Evolutionary conservation across 208 protist species (phyloP).

Genomic region (Acanthamoeba divionensis): DNA sequence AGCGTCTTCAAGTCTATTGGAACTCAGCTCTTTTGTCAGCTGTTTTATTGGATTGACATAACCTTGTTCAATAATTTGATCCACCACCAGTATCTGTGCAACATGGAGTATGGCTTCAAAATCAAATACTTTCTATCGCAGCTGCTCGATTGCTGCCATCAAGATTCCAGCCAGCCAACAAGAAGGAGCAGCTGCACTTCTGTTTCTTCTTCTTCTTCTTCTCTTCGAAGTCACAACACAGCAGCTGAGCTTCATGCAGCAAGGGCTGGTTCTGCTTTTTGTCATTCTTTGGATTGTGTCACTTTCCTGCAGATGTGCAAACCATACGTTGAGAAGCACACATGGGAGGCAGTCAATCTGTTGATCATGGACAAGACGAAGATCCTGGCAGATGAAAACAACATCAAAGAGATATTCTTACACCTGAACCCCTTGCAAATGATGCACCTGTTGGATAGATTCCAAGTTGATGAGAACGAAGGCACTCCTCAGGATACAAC

Average conservation of each 20-base stretch:
- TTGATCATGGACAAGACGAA: slow-evolving; percentile 19
- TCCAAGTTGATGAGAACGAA: background rate
- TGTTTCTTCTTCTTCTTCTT: too few relatives aligned
- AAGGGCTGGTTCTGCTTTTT: too few relatives aligned
- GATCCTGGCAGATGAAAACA: background rate
- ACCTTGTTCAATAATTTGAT: background rate
- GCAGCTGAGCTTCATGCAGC: too few relatives aligned
- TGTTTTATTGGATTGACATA: slow-evolving; percentile 1
- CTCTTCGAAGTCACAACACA: too few relatives aligned
- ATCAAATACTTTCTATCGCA: slow-evolving; percentile 42
- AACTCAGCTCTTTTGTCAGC: slow-evolving; percentile 3
- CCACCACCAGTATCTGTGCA: background rate
- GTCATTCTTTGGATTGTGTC: too few relatives aligned
- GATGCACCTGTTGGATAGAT: background rate
- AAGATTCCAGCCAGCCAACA: background rate
- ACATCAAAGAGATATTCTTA: background rate
- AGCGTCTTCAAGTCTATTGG: background rate
- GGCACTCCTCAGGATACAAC: too few relatives aligned
- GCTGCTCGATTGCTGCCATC: background rate
- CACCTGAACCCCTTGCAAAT: background rate
- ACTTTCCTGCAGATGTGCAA: background rate
- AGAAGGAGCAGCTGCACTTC: background rate
- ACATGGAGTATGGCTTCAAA: background rate
- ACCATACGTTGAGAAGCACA: background rate
- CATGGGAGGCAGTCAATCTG: background rate